Evolutionary conservation across 2,329 filamentous ascomycete species (phyloP).

Genomic region (Colletotrichum melonis): DNA sequence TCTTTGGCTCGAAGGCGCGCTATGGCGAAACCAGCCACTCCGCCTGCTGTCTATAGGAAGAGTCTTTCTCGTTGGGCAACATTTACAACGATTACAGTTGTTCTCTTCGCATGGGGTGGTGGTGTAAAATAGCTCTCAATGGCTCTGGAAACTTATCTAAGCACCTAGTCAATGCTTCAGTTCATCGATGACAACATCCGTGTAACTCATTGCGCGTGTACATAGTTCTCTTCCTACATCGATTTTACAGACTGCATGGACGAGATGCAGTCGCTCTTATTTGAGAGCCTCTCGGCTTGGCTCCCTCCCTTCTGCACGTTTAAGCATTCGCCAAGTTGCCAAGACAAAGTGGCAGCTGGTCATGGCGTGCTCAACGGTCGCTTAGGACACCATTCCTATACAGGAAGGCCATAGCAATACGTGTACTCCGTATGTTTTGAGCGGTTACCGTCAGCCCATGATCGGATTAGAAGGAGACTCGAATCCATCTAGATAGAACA

Average conservation of each 20-base stretch:
- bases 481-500: too few relatives aligned
- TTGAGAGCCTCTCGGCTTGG: conserved; percentile 8
- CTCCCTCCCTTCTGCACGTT: neutral
- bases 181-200: neutral
- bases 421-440: too few relatives aligned
- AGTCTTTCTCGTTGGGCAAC: too few relatives aligned
- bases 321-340: conserved; percentile 31
- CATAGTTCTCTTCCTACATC: neutral
- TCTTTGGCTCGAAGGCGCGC: too few relatives aligned
- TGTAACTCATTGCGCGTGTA: neutral
- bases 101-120: too few relatives aligned
- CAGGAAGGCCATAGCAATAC: conserved; percentile 8
- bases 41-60: neutral
- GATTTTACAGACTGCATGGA: neutral
- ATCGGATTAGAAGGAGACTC: neutral
- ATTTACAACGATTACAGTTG: too few relatives aligned
- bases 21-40: neutral
- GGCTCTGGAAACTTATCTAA: too few relatives aligned
- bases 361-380: neutral
- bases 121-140: too few relatives aligned
- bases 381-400: neutral
- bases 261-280: neutral
- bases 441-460: neutral
- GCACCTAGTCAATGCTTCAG: too few relatives aligned
- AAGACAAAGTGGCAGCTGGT: conserved; percentile 1